Evolutionary conservation across 495 filamentous ascomycete genomes (phyloP).

Genomic region (Penicillium maclennaniae): DNA sequence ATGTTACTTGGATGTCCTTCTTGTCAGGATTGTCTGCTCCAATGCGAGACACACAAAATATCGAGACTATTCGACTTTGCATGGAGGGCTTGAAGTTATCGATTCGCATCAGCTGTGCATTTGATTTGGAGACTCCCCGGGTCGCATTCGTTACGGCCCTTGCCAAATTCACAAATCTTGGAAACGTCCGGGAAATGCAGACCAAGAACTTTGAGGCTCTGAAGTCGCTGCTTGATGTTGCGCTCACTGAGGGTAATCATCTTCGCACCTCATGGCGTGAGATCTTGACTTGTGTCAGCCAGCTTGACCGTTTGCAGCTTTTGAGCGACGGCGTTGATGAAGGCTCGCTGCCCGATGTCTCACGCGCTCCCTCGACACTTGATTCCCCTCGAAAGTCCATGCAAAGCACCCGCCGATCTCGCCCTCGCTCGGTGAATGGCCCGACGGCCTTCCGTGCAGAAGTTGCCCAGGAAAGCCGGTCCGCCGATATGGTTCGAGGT

Average conservation of each 20-base stretch:
- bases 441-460: constrained; percentile 72
- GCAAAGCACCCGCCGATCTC: constrained; percentile 58
- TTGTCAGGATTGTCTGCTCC: constrained; percentile 87
- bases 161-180: constrained; percentile 89
- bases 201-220: constrained; percentile 94
- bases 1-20: constrained; percentile 99
- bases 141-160: constrained; percentile 92
- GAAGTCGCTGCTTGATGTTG: constrained; percentile 85
- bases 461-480: constrained; percentile 86
- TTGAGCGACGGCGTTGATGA: constrained; percentile 92
- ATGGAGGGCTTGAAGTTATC: constrained; percentile 94
- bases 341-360: constrained; percentile 86
- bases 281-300: constrained; percentile 90
- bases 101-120: constrained; percentile 87
- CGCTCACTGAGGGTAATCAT: constrained; percentile 84
- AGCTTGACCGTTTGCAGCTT: constrained; percentile 93
- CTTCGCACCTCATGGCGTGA: constrained; percentile 91
- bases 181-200: constrained; percentile 93
- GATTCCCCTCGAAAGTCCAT: constrained; percentile 61
- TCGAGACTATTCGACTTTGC: constrained; percentile 85
- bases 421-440: constrained; percentile 61
- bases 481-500: constrained; percentile 84
- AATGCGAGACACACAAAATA: constrained; percentile 85
- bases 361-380: constrained; percentile 60
- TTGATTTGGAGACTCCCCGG: constrained; percentile 84